Evolutionary conservation across 129 eudicot genomes (phyloP).

Genomic region (Smallanthus sonchifolius): DNA sequence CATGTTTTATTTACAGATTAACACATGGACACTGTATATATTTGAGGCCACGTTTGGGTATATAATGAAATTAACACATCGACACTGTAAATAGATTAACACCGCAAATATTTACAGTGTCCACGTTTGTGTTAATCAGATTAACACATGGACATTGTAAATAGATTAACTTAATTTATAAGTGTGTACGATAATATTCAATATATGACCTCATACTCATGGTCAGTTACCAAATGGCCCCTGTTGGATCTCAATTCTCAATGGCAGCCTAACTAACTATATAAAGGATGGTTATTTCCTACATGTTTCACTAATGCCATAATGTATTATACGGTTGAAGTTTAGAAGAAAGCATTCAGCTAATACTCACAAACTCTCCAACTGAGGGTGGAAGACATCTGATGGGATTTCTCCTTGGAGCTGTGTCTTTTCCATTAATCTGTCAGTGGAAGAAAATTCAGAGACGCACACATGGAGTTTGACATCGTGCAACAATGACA

Average conservation of each 20-base stretch:
- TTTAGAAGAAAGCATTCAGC: not conserved
- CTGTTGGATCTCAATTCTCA: not conserved
- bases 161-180: not conserved
- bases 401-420: slow-evolving; percentile 69
- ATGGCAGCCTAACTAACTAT: not conserved
- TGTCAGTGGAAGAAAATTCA: slow-evolving; percentile 25
- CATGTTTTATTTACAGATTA: not conserved
- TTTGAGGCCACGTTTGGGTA: too few relatives aligned
- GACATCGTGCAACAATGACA: too few relatives aligned
- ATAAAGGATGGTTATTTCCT: not conserved
- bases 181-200: not conserved
- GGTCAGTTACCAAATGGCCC: not conserved
- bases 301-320: not conserved
- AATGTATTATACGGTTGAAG: not conserved
- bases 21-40: too few relatives aligned
- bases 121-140: not conserved
- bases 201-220: not conserved
- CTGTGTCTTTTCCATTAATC: slow-evolving; percentile 59
- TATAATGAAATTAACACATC: too few relatives aligned
- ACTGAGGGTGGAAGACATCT: slow-evolving; percentile 50
- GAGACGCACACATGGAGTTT: not conserved
- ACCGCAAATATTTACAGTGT: not conserved
- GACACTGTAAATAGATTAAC: not conserved
- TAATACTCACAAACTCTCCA: slow-evolving; percentile 75
- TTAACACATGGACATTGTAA: too few relatives aligned